These are phyloP conservation scores for Prunus yedoensis DNA, from an alignment of 331 rosid genomes.

Conservation along the genomic window DNA sequence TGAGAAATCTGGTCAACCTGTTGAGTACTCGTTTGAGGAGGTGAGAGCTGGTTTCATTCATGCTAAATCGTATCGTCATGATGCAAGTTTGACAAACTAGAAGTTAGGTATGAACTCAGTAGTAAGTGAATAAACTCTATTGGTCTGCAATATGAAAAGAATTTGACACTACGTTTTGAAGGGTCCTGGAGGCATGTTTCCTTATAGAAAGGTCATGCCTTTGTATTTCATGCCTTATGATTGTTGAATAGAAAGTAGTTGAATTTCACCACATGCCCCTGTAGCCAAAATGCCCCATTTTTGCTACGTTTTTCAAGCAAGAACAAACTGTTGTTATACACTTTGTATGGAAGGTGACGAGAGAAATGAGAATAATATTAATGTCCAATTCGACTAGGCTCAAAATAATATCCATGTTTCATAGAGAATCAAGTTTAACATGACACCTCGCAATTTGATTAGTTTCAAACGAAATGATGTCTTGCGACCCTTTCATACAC, in stretches of 20 bases:
- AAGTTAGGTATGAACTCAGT: neutral
- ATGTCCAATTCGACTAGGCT: no score
- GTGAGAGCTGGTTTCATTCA: slow-evolving; percentile 44
- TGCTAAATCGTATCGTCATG: slow-evolving; percentile 11
- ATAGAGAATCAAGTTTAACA: neutral
- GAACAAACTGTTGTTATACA: no score
- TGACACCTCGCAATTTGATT: neutral
- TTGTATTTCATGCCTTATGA: neutral
- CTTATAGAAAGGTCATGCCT: neutral
- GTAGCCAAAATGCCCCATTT: no score
- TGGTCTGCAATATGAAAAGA: neutral
- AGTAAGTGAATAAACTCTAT: neutral
- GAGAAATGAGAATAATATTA: no score
- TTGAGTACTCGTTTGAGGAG: slow-evolving; percentile 67
- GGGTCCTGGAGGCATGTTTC: neutral
- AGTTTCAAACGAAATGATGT: no score
- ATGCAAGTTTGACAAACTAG: neutral
- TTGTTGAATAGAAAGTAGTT: neutral
- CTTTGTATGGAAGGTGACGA: no score
- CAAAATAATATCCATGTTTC: no score
- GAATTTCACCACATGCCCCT: no score
- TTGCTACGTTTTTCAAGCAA: no score
- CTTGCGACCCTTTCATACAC: no score
- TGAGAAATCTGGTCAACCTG: slow-evolving; percentile 21
- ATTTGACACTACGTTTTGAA: neutral